Evolutionary conservation across 805 yeast species (phyloP).

Genomic region (Ogataea salicorniae): DNA sequence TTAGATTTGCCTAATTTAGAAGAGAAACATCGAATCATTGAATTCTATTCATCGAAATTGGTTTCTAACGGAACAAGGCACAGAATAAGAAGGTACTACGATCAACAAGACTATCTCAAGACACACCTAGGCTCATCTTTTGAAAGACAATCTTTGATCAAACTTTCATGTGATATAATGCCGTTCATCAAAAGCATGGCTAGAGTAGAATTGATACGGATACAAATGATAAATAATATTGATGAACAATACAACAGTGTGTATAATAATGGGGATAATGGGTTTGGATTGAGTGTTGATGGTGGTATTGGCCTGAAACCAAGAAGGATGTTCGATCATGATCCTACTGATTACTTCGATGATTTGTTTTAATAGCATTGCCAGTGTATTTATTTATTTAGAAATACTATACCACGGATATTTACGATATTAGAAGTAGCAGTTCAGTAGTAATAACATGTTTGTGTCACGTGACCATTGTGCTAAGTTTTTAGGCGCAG

Average conservation of each 20-base stretch:
- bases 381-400: no score
- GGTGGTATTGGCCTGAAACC: not conserved
- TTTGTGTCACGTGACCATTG: no score
- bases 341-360: slow-evolving; percentile 15
- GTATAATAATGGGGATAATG: not conserved
- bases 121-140: slow-evolving; percentile 21
- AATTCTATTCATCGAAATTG: slow-evolving; percentile 26
- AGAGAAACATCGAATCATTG: slow-evolving; percentile 6
- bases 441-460: no score
- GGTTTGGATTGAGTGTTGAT: not conserved
- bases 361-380: slow-evolving; percentile 6
- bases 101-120: slow-evolving; percentile 19
- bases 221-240: slow-evolving; percentile 1
- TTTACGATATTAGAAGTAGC: no score
- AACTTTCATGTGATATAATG: slow-evolving; percentile 17
- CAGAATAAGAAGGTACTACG: slow-evolving; percentile 11
- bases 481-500: no score
- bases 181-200: slow-evolving; percentile 30
- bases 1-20: not conserved
- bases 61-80: slow-evolving; percentile 23
- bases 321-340: slow-evolving; percentile 9
- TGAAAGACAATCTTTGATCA: slow-evolving; percentile 9
- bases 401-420: no score
- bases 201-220: slow-evolving; percentile 15
- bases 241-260: not conserved